These are phyloP conservation scores for Scutellaria galericulata DNA, from an alignment of 257 asterid species.

Conservation along the genomic window DNA sequence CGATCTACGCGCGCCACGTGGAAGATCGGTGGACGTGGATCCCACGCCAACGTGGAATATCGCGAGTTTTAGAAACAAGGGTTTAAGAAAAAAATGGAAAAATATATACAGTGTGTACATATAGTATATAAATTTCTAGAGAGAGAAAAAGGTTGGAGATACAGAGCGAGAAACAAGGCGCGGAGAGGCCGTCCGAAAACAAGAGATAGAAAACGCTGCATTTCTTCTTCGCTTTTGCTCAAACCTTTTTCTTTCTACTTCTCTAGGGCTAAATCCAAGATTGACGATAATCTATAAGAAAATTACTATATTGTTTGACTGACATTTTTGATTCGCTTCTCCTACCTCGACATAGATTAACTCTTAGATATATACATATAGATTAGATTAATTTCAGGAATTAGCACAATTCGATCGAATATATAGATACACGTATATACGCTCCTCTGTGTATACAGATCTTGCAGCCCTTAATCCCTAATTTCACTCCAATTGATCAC, in stretches of 20 bases:
- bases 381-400: slow-evolving; percentile 34
- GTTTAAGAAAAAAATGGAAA: slow-evolving; percentile 39
- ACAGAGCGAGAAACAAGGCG: slow-evolving; percentile 97
- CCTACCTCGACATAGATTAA: slow-evolving; percentile 26
- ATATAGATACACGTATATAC: slow-evolving; percentile 26
- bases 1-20: slow-evolving; percentile 55
- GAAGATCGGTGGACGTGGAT: slow-evolving; percentile 47
- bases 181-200: slow-evolving; percentile 87
- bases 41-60: slow-evolving; percentile 59
- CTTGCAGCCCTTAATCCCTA: slow-evolving; percentile 53
- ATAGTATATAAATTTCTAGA: slow-evolving; percentile 31
- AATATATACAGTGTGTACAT: not conserved
- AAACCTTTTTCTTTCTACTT: slow-evolving; percentile 43
- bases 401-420: slow-evolving; percentile 39
- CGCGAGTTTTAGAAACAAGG: slow-evolving; percentile 46
- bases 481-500: slow-evolving; percentile 53
- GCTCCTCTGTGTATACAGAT: slow-evolving; percentile 49
- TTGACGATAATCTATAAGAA: slow-evolving; percentile 42
- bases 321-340: slow-evolving; percentile 32
- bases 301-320: slow-evolving; percentile 35
- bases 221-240: slow-evolving; percentile 41
- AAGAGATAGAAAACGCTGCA: slow-evolving; percentile 51
- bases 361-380: not conserved
- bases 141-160: slow-evolving; percentile 42
- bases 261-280: slow-evolving; percentile 57